Evolutionary conservation across 2,329 filamentous ascomycete genomes (phyloP).

Genomic region (Colletotrichum nymphaeae): DNA sequence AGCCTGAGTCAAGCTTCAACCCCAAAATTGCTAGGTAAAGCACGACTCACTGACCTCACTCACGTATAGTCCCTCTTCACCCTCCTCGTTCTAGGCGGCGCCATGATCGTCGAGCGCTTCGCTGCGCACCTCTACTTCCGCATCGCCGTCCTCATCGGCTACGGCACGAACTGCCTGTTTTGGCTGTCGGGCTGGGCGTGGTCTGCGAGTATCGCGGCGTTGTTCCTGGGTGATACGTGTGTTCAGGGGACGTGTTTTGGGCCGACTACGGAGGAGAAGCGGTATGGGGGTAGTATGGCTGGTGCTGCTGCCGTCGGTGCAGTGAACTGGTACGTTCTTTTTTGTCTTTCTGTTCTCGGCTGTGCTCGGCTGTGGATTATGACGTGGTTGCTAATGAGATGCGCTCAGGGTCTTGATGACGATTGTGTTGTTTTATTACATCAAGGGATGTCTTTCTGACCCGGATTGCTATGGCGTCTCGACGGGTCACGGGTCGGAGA

Average conservation of each 20-base stretch:
- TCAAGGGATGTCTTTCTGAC: conserved; percentile 45
- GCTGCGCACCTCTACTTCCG: conserved; percentile 52
- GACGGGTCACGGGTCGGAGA: conserved; percentile 40
- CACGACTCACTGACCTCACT: conserved; percentile 3
- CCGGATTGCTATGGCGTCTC: conserved; percentile 30
- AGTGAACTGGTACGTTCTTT: conserved; percentile 48
- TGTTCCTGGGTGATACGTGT: conserved; percentile 37
- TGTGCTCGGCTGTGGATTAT: background rate
- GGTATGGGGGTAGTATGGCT: conserved; percentile 47
- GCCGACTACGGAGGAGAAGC: conserved; percentile 31
- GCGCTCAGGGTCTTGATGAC: conserved; percentile 50
- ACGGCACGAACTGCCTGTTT: conserved; percentile 53
- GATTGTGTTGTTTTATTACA: conserved; percentile 52
- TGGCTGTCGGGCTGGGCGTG: conserved; percentile 58
- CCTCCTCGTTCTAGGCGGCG: conserved; percentile 52
- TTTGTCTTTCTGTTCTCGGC: background rate
- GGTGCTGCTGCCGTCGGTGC: conserved; percentile 55
- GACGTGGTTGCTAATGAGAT: background rate
- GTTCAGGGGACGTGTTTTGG: conserved; percentile 39
- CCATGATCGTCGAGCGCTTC: conserved; percentile 49
- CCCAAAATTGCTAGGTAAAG: background rate
- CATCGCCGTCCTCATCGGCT: conserved; percentile 48
- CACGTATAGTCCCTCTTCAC: conserved; percentile 51
- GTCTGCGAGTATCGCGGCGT: conserved; percentile 49
- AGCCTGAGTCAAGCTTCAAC: background rate